Conservation (phyloP, 2,329 filamentous ascomycete species). For the Fusarium caatingaense region DNA sequence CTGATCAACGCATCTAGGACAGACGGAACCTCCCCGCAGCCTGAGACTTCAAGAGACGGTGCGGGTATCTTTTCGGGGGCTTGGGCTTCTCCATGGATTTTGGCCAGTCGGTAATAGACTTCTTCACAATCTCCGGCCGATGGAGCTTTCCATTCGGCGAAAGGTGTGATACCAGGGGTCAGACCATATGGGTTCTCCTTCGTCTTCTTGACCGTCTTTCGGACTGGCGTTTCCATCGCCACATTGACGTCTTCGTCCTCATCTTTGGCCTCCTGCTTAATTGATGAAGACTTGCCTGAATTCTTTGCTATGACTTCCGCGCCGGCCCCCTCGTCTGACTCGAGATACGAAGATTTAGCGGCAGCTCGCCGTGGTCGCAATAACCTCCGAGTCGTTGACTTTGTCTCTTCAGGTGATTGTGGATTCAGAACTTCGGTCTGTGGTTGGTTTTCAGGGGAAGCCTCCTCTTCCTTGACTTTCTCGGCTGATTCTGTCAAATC, state of each 20-base stretch:
- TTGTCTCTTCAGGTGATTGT: neutral
- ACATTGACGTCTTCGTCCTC: constrained; percentile 9
- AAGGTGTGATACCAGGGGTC: constrained; percentile 45
- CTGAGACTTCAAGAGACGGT: constrained; percentile 45
- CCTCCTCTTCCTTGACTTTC: constrained; percentile 4
- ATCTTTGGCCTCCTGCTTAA: constrained; percentile 34
- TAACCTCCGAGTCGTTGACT: constrained; percentile 13
- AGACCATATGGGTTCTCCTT: constrained; percentile 45
- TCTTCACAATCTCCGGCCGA: constrained; percentile 40
- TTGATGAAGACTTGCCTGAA: neutral
- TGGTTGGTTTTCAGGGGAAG: neutral
- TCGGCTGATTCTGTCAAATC: neutral
- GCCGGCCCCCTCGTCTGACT: constrained; percentile 37
- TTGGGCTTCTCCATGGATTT: constrained; percentile 41
- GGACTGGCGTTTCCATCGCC: constrained; percentile 17
- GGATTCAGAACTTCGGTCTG: neutral
- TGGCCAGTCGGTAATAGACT: constrained; percentile 39
- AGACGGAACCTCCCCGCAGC: constrained; percentile 45
- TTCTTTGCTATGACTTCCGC: constrained; percentile 5
- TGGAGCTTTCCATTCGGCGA: constrained; percentile 42
- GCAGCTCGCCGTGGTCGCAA: constrained; percentile 28
- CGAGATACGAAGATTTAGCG: constrained; percentile 33
- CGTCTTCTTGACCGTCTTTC: constrained; percentile 40
- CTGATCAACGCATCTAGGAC: constrained; percentile 45
- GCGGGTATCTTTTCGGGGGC: constrained; percentile 45